Base-by-base conservation (phyloP, 768 basidiomycete genomes). In the Lactarius akahatsu region DNA sequence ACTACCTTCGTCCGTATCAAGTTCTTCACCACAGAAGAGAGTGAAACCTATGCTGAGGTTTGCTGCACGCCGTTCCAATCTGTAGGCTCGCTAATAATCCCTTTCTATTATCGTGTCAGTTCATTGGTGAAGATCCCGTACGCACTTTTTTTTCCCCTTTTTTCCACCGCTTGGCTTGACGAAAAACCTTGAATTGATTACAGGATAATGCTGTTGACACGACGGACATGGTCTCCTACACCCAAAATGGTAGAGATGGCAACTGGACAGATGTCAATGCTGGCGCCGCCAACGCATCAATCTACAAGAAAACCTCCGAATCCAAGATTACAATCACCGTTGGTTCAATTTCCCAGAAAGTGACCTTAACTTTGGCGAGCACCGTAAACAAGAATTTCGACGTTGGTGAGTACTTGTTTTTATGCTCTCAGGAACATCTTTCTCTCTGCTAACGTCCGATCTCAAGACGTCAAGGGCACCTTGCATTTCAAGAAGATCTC, bases 101-200 rank as follows among this genome's bases (percentile, higher is more conserved):
- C 3, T 13, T 50, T 23, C 23, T 2, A 50, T 26, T 26, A 34
- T 9, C 34, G 47, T n/a, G 47, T 5, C 23, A 50, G 47, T 50
- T 50, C 47, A n/a, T 50, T n/a, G 47, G n/a, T n/a, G 47, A 50
- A 26, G 47, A 50, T 26, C 45, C 45, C 47, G 47, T 50, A 50
- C 47, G 23, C 10, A 13, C 23, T 13, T 26, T 50, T 47, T 23
- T 38, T 13, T 4, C 11, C 9, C 11, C 4, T 11, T 4, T 50
- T 50, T 40, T 38, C 11, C 11, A 11, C 47, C 11, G 4, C 47
- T 50, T 26, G n/a, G 47, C 47, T 50, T 50, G 47, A 50, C 47
- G 4, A 26, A 26, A 11, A 47, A 23, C 45, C 4, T 23, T 23
- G 11, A 23, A 15, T 50, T 1, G n/a, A 50, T 50, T 23, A 50